Conservation (phyloP, 768 basidiomycete genomes). For the Panaeolus cyanescens region DNA sequence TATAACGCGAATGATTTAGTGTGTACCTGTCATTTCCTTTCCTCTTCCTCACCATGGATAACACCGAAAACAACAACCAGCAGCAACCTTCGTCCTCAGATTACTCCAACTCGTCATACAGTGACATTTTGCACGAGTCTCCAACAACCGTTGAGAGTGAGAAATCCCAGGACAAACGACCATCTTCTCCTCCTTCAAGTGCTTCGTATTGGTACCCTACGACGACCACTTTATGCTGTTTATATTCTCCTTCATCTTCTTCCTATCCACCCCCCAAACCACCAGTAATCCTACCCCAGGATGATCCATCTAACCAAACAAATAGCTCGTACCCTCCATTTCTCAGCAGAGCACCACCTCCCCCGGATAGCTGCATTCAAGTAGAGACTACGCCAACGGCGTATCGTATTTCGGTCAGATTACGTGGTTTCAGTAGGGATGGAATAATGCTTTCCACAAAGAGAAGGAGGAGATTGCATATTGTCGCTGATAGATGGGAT, state of each 20-base stretch:
- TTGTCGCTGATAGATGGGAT: conserved; percentile 80
- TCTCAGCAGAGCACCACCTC: conserved; percentile 55
- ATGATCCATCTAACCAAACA: conserved; percentile 11
- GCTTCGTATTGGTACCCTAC: neutral
- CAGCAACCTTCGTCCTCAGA: neutral
- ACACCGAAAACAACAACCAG: too few species aligned
- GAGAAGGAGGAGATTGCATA: conserved; percentile 65
- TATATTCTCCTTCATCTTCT: conserved; percentile 10
- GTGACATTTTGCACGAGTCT: neutral
- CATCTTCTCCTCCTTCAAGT: too few species aligned
- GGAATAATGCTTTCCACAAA: conserved; percentile 73
- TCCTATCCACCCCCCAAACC: conserved; percentile 50
- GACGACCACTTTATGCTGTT: conserved; percentile 9
- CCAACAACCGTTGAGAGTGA: neutral
- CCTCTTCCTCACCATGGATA: too few species aligned
- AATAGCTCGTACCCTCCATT: conserved; percentile 45
- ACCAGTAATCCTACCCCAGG: conserved; percentile 54
- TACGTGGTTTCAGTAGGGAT: conserved; percentile 70
- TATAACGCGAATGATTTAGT: too few species aligned
- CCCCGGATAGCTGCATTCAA: conserved; percentile 65
- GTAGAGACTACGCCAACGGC: conserved; percentile 60
- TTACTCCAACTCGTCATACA: neutral
- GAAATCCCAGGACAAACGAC: neutral
- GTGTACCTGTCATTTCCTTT: too few species aligned
- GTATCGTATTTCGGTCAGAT: conserved; percentile 55